These are phyloP conservation scores for Petunia secreta DNA, from an alignment of 257 asterid genomes.

Conservation along the genomic window DNA sequence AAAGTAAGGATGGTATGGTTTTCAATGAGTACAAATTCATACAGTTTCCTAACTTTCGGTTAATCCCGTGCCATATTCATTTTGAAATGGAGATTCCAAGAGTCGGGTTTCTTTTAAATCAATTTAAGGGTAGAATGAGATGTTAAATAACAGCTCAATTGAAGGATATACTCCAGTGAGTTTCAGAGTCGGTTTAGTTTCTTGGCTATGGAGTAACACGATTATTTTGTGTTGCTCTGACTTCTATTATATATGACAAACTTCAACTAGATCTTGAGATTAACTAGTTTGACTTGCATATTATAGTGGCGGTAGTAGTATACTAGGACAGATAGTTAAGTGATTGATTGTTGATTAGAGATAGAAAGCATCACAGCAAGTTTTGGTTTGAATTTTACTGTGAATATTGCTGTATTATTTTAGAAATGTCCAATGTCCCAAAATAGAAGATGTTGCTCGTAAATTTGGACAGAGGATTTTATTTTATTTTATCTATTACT, in stretches of 20 bases:
- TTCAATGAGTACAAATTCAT: too few species aligned
- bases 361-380: neutral
- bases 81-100: neutral
- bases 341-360: constrained; percentile 8
- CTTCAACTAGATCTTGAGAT: constrained; percentile 16
- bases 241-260: neutral
- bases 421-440: neutral
- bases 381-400: constrained; percentile 11
- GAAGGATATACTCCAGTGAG: neutral
- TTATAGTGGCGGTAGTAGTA: neutral
- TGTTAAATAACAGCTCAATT: neutral
- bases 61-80: neutral
- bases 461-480: neutral
- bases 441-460: neutral
- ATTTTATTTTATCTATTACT: neutral
- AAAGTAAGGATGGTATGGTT: neutral
- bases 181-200: constrained; percentile 15
- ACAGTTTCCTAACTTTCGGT: neutral
- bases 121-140: neutral
- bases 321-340: neutral
- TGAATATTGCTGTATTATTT: neutral
- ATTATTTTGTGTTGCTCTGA: neutral
- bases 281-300: neutral
- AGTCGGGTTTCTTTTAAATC: neutral
- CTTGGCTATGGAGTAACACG: neutral